Conservation (phyloP, 768 basidiomycete genomes). For the Agrocybe praecox region DNA sequence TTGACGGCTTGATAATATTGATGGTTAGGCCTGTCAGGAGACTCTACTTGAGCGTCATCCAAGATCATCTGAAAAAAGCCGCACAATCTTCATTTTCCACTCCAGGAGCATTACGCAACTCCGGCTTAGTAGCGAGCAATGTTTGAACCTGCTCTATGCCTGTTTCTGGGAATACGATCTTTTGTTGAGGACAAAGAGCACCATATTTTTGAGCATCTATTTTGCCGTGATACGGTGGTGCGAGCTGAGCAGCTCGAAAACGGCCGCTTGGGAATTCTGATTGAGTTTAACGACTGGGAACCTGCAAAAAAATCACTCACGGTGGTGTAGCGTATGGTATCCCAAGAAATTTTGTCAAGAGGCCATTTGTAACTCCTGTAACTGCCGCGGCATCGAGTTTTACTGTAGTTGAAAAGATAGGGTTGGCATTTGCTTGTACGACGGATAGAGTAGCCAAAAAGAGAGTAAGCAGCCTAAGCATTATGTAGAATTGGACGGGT, state of each 20-base stretch:
- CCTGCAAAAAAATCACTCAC: slow-evolving; percentile 35
- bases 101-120: slow-evolving; percentile 26
- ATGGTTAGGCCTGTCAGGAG: slow-evolving; percentile 43
- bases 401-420: slow-evolving; percentile 28
- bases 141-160: slow-evolving; percentile 31
- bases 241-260: slow-evolving; percentile 42
- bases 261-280: slow-evolving; percentile 27
- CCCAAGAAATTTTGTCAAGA: slow-evolving; percentile 43
- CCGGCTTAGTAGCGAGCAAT: slow-evolving; percentile 29
- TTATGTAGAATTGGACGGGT: too few species aligned
- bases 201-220: slow-evolving; percentile 42
- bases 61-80: slow-evolving; percentile 7
- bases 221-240: slow-evolving; percentile 35
- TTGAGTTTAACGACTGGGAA: too few species aligned
- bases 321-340: slow-evolving; percentile 57
- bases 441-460: too few species aligned
- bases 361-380: slow-evolving; percentile 36
- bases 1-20: slow-evolving; percentile 48
- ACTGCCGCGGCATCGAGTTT: slow-evolving; percentile 45
- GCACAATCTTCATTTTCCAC: slow-evolving; percentile 47
- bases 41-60: neutral
- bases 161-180: slow-evolving; percentile 29
- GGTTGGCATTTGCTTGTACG: neutral
- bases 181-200: slow-evolving; percentile 50
- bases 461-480: too few species aligned